Percentiles rank a stretch among this genome's conserved stretches.
Conservation (phyloP, 164 flowering plant genomes). For the Vitis rotundifolia region DNA sequence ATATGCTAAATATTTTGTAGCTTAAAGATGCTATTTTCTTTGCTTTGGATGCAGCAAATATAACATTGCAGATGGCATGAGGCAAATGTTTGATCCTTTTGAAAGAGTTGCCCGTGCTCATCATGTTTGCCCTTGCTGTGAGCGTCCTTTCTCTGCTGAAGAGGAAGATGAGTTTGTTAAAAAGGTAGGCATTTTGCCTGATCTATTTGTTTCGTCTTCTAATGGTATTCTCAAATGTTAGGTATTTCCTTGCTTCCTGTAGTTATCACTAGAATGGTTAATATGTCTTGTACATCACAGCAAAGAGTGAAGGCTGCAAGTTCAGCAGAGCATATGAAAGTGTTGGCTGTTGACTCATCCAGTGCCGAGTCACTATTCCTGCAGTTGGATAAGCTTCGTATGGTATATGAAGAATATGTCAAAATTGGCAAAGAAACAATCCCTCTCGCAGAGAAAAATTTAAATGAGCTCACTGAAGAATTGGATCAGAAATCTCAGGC, state of each 20-base stretch:
- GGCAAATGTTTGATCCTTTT: constrained; percentile 92
- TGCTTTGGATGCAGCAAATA: constrained; percentile 60
- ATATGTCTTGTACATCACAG: constrained; percentile 40
- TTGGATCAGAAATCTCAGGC: constrained; percentile 76
- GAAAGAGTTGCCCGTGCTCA: constrained; percentile 90
- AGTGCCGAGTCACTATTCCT: constrained; percentile 76
- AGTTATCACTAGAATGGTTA: constrained; percentile 4
- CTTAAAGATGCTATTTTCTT: constrained; percentile 3
- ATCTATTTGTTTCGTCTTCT: neutral
- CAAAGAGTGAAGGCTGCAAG: constrained; percentile 83
- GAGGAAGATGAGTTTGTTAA: constrained; percentile 94
- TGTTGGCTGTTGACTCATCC: constrained; percentile 63
- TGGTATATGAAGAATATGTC: constrained; percentile 74
- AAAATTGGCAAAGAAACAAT: constrained; percentile 76
- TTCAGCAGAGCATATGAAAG: constrained; percentile 82
- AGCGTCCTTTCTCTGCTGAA: constrained; percentile 83
- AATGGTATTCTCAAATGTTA: neutral
- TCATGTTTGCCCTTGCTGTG: constrained; percentile 96
- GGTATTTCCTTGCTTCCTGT: neutral
- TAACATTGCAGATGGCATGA: constrained; percentile 88
- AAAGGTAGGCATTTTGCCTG: constrained; percentile 50
- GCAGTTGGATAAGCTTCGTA: constrained; percentile 88
- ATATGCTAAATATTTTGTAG: neutral
- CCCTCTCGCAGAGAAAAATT: constrained; percentile 64
- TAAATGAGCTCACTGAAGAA: constrained; percentile 61